phyloP scores from a whole-genome alignment of 768 basidiomycete genomes.

The Boletellus ananiceps region DNA sequence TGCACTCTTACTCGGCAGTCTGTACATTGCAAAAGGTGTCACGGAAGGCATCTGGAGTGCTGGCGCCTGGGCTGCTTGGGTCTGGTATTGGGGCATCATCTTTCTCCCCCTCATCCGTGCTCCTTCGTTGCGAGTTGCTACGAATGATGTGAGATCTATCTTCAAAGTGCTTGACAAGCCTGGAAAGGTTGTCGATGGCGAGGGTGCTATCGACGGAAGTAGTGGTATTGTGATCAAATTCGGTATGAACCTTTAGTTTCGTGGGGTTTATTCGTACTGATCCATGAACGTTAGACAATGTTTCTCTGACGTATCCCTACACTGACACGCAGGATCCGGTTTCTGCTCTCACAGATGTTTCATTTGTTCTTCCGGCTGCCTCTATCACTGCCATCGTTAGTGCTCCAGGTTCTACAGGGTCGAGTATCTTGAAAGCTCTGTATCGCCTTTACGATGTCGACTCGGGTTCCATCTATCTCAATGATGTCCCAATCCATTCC shows the following conservation, averaged over 20 bases:
- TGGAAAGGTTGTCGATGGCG: slow-evolving; percentile 78
- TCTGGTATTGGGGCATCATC: slow-evolving; percentile 28
- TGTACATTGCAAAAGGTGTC: slow-evolving; percentile 27
- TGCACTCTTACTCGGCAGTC: slow-evolving; percentile 70
- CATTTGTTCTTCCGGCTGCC: slow-evolving; percentile 85
- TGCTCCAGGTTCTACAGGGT: slow-evolving; percentile 78
- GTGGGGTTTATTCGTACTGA: background rate
- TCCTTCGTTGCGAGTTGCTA: slow-evolving; percentile 60
- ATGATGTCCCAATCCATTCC: slow-evolving; percentile 83
- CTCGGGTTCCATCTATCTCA: slow-evolving; percentile 76
- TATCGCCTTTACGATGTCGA: slow-evolving; percentile 91
- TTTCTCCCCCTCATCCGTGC: slow-evolving; percentile 32
- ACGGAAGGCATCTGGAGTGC: slow-evolving; percentile 27
- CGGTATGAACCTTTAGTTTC: slow-evolving; percentile 40
- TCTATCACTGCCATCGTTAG: slow-evolving; percentile 88
- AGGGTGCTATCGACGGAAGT: slow-evolving; percentile 68
- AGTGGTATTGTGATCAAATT: slow-evolving; percentile 83
- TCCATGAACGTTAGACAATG: slow-evolving; percentile 53
- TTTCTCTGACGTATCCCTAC: slow-evolving; percentile 70
- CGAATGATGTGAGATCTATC: slow-evolving; percentile 76
- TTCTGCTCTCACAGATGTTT: slow-evolving; percentile 69
- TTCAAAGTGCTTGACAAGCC: slow-evolving; percentile 77
- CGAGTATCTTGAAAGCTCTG: slow-evolving; percentile 78
- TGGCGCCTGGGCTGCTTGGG: slow-evolving; percentile 27
- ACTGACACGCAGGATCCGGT: slow-evolving; percentile 49